Evolutionary conservation across 768 basidiomycete genomes (phyloP), one percentile per base, ranked within the genome.

Genomic region (Amanita rubescens): DNA sequence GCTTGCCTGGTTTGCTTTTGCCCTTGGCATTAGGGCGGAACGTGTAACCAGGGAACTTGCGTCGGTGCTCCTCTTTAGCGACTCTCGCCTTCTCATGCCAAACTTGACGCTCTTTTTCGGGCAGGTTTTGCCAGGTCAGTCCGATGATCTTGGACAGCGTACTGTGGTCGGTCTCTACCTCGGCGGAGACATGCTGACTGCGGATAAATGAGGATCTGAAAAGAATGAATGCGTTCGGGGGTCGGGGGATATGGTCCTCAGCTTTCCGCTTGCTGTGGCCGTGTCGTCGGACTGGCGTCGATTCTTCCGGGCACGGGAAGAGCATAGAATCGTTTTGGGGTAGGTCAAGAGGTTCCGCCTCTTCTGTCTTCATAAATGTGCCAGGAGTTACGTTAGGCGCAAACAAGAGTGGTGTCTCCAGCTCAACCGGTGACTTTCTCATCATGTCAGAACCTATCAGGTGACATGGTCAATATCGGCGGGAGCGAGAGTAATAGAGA

Each of bases 121-220:
- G 80, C 55, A 91, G 77, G 53, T 79, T 84, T 67, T 87, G 81
- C 89, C 88, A 91, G 30, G 87, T 87, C 56, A 88, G 71, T 20
- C 88, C 88, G 55, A 90, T 87, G 62, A 89, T 90, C 78, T 88
- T 90, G 12, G 87, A 89, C 15, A 90, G 72, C 3, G 88, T 89
- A 60, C 83, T 85, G 69, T 89, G 88, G 65, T 86, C 89, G 27
- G 85, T 86, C 72, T 90, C 88, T 55, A 90, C 82, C 54, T 78
- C 81, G 7, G 84, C 79, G 8, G 86, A 82, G 58, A 90, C 86
- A 59, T 85, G 85, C 60, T 87, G 83, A 59, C 73, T 77, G 70
- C 86, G 87, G 66, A 90, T 87, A 68, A 90, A 90, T 0, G 84
- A 83, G 0, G 86, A 87, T 57, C 88, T 84, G 75, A 90, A 91